Evolutionary conservation across 1,284 basidiomycete species (phyloP).

Genomic region (Flammula alnicola): DNA sequence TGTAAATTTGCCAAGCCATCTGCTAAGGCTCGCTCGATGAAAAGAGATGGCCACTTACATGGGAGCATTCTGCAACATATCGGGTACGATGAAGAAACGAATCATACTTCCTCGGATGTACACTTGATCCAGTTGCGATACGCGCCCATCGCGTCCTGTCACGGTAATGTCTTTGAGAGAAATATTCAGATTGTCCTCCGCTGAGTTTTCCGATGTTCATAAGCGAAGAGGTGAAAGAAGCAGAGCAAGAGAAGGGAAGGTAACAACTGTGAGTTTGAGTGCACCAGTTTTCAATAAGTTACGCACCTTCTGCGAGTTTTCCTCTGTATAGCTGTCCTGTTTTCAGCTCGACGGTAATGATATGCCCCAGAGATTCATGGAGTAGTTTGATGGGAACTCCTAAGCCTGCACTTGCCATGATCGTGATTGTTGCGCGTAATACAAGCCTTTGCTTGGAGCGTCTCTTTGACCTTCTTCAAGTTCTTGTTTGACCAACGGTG

Average conservation of each 20-base stretch:
- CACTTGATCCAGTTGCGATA: slow-evolving; percentile 99
- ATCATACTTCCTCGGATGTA: slow-evolving; percentile 99
- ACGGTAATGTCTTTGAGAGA: slow-evolving; percentile 97
- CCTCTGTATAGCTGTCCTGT: slow-evolving; percentile 97
- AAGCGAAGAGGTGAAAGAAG: neutral
- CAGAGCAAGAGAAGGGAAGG: slow-evolving; percentile 19
- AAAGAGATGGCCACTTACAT: slow-evolving; percentile 63
- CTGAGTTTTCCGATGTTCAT: slow-evolving; percentile 46
- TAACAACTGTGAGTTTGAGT: slow-evolving; percentile 16
- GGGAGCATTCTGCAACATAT: slow-evolving; percentile 98
- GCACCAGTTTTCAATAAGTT: slow-evolving; percentile 13
- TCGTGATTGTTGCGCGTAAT: slow-evolving; percentile 24
- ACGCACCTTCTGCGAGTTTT: slow-evolving; percentile 91
- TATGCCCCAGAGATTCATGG: slow-evolving; percentile 93
- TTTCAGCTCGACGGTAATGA: slow-evolving; percentile 98
- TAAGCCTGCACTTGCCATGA: slow-evolving; percentile 62
- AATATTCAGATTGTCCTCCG: slow-evolving; percentile 98
- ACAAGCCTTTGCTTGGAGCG: neutral
- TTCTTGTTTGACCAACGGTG: slow-evolving; percentile 4
- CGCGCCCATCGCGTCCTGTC: slow-evolving; percentile 96
- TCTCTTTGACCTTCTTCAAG: neutral
- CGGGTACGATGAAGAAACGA: slow-evolving; percentile 98
- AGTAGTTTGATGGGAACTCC: slow-evolving; percentile 93
- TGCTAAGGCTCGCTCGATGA: neutral
- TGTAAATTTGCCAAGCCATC: slow-evolving; percentile 4